Base-by-base conservation (phyloP, 2,329 filamentous ascomycete genomes). In the Claviceps quebecensis region DNA sequence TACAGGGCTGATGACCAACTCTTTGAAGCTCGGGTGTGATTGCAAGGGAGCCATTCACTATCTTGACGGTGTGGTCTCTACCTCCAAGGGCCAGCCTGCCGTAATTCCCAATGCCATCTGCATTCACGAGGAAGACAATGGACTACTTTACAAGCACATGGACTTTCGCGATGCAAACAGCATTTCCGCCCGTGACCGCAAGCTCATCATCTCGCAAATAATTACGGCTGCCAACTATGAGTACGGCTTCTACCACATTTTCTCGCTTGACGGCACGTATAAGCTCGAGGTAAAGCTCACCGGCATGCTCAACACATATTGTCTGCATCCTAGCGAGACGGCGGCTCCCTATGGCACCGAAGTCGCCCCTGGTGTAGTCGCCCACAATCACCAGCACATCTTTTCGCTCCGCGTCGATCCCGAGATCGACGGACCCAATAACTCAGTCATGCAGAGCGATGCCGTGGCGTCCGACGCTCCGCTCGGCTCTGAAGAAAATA, bases 401-500 rank as follows among this genome's bases (percentile, higher is more conserved):
- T 86, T 86, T 63, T 77, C 72, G n/a, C 66, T 81, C 22, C 75
- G 81, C 1, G 76, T 86, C 17, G 82, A 86, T 57, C 80, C 81
- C 0, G 77, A 80, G 47, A 69, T 85, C 45, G 80, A 84, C 59
- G 80, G 80, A 0, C 69, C 76, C 55, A 67, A 69, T 22, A 84
- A 84, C 63, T 76, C 77, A 0, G 69, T 89, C 53, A 82, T 86
- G 69, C 78, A 86, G 65, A 83, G 84, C 45, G 84, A 89, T 58
- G 83, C 84, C 3, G 70, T 73, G 1, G 72, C 68, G 9, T 80
- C 79, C 0, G 70, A 78, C 0, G 83, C 77, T 9, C 76, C 79
- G 43, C 75, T 84, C 0, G 84, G 84, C 11, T 83, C 78, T 47
- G 67, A 70, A 8, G 81, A 86, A 63, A 88, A 89, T 66, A 78